These are phyloP conservation scores for Solanum hybrid DNA, from an alignment of 305 asterid genomes.

Conservation along the genomic window DNA sequence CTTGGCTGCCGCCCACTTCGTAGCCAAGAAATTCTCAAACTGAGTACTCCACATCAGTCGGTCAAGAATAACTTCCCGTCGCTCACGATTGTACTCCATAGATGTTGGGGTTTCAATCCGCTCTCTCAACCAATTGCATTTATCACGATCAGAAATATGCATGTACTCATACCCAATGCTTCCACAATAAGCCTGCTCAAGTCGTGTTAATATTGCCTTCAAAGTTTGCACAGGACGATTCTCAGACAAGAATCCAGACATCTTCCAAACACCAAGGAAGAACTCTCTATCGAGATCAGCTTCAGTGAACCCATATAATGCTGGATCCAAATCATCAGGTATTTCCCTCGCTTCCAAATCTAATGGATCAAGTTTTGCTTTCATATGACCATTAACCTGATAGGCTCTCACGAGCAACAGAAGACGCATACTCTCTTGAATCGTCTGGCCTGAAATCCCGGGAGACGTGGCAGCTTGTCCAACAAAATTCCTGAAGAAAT, in stretches of 20 bases:
- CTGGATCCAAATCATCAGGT: slow-evolving; percentile 82
- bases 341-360: slow-evolving; percentile 57
- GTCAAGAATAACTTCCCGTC: slow-evolving; percentile 94
- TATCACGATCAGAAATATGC: slow-evolving; percentile 89
- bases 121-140: slow-evolving; percentile 93
- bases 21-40: slow-evolving; percentile 91
- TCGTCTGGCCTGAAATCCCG: slow-evolving; percentile 92
- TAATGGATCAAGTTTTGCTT: slow-evolving; percentile 86
- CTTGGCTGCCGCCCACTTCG: slow-evolving; percentile 94
- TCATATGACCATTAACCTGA: slow-evolving; percentile 94
- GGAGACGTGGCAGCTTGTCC: slow-evolving; percentile 91
- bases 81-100: slow-evolving; percentile 52
- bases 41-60: slow-evolving; percentile 93
- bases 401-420: slow-evolving; percentile 86
- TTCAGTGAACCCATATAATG: slow-evolving; percentile 76
- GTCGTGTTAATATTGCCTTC: slow-evolving; percentile 71
- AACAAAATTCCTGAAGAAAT: slow-evolving; percentile 90
- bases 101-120: slow-evolving; percentile 80
- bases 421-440: slow-evolving; percentile 92
- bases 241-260: slow-evolving; percentile 89
- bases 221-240: slow-evolving; percentile 93
- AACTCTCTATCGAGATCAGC: slow-evolving; percentile 93
- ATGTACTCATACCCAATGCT: slow-evolving; percentile 84
- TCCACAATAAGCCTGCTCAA: slow-evolving; percentile 95
- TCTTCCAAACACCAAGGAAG: slow-evolving; percentile 89